Conservation (phyloP, 2,329 filamentous ascomycete genomes). For the Verticillium zaregamsianum region DNA sequence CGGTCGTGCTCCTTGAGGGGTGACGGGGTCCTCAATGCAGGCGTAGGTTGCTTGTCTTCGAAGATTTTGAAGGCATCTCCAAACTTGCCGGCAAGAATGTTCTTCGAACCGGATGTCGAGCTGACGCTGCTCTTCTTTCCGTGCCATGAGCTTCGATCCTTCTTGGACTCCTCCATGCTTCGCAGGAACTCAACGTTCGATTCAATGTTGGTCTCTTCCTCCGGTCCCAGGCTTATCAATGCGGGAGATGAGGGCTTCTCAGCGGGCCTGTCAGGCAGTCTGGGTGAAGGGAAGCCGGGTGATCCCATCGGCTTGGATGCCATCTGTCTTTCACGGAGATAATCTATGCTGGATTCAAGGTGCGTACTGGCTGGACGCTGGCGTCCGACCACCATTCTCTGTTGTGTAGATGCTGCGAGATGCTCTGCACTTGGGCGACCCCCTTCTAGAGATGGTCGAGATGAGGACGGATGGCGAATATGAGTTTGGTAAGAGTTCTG, state of each 20-base stretch:
- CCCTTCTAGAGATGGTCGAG: conserved; percentile 67
- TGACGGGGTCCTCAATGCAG: conserved; percentile 39
- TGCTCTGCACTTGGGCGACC: conserved; percentile 62
- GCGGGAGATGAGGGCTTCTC: conserved; percentile 38
- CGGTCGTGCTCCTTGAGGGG: conserved; percentile 44
- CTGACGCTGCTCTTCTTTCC: conserved; percentile 71
- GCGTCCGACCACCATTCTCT: conserved; percentile 43
- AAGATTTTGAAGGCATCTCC: conserved; percentile 93
- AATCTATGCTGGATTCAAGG: conserved; percentile 77
- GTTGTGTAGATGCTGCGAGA: conserved; percentile 38
- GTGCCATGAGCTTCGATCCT: conserved; percentile 51
- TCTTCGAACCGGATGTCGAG: conserved; percentile 71
- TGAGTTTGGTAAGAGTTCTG: conserved; percentile 10
- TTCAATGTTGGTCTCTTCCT: conserved; percentile 63
- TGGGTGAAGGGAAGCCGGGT: conserved; percentile 29
- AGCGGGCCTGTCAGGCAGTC: conserved; percentile 25
- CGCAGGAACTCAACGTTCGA: conserved; percentile 83
- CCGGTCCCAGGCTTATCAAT: conserved; percentile 26
- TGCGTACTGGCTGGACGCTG: conserved; percentile 78
- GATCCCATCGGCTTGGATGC: conserved; percentile 36
- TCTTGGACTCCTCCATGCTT: conserved; percentile 65
- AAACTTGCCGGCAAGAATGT: conserved; percentile 81
- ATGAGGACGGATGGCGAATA: conserved; percentile 41
- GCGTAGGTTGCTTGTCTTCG: conserved; percentile 51
- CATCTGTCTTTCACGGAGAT: conserved; percentile 71